These are phyloP conservation scores for Nadsonia fulvescens DNA, from an alignment of 805 yeast genomes.

Conservation along the genomic window DNA sequence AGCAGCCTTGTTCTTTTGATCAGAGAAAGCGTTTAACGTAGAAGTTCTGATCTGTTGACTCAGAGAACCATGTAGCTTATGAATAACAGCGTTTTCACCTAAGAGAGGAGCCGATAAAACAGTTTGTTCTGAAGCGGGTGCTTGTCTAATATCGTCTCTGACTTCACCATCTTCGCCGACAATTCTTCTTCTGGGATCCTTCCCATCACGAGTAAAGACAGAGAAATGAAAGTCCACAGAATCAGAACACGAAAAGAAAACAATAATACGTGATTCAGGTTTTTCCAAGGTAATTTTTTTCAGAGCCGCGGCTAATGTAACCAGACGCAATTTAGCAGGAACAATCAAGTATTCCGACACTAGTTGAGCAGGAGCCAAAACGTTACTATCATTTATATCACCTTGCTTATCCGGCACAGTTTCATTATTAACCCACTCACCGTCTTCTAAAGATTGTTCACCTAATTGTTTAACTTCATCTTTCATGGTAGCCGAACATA, in stretches of 20 bases:
- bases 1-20: constrained; percentile 12
- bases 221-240: constrained; percentile 88
- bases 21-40: constrained; percentile 46
- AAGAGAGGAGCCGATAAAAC: constrained; percentile 37
- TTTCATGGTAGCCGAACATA: constrained; percentile 91
- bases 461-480: constrained; percentile 67
- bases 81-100: constrained; percentile 28
- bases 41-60: constrained; percentile 69
- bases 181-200: constrained; percentile 3
- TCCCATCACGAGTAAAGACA: constrained; percentile 46
- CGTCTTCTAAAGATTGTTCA: constrained; percentile 51
- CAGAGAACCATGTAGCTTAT: constrained; percentile 79
- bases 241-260: constrained; percentile 86
- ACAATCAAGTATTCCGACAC: constrained; percentile 64
- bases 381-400: constrained; percentile 13
- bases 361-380: constrained; percentile 78
- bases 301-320: constrained; percentile 53
- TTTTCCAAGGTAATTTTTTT: constrained; percentile 26
- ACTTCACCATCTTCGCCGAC: constrained; percentile 19
- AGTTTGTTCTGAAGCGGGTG: constrained; percentile 19
- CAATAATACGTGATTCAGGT: constrained; percentile 26
- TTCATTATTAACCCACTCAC: constrained; percentile 42
- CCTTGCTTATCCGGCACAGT: constrained; percentile 18
- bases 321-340: constrained; percentile 83
- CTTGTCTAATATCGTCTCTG: constrained; percentile 16